phyloP scores from a whole-genome alignment of 306 rosid genomes.

The Ceratonia siliqua region DNA sequence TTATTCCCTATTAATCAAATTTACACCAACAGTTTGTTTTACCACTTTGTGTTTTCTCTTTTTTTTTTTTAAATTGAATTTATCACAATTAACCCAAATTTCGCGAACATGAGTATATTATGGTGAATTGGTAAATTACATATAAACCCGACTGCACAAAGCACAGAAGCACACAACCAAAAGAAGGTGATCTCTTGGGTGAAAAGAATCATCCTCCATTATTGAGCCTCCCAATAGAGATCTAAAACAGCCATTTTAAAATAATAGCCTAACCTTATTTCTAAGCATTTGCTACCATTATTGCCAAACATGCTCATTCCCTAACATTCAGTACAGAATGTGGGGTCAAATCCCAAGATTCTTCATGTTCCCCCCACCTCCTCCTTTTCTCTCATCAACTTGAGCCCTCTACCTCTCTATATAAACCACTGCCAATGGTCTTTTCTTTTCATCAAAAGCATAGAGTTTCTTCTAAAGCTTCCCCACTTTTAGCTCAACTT shows the following conservation, averaged over 20 bases:
- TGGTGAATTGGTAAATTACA: neutral
- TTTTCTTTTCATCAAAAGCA: neutral
- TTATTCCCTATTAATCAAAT: too few relatives aligned
- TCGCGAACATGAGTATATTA: slow-evolving; percentile 19
- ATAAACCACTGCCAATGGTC: slow-evolving; percentile 21
- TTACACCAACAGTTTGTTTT: too few relatives aligned
- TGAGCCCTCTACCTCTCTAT: slow-evolving; percentile 15
- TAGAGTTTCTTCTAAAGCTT: neutral
- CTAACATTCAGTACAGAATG: slow-evolving; percentile 20
- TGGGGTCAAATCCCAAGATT: slow-evolving; percentile 51
- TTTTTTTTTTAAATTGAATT: too few relatives aligned
- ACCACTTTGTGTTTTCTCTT: too few relatives aligned
- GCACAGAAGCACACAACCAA: slow-evolving; percentile 38
- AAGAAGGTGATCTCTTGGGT: slow-evolving; percentile 21
- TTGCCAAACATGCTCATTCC: slow-evolving; percentile 31
- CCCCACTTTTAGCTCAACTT: neutral
- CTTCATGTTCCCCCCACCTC: slow-evolving; percentile 13
- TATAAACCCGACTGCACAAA: slow-evolving; percentile 43
- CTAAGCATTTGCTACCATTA: slow-evolving; percentile 14
- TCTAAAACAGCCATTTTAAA: neutral
- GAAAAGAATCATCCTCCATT: slow-evolving; percentile 12
- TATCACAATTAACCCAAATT: neutral
- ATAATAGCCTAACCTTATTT: neutral
- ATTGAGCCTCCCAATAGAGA: neutral
- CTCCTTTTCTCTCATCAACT: neutral